A percentile compares a stretch with the other conserved stretches of the same genome.
These are phyloP conservation scores for Angophora floribunda DNA, from an alignment of 345 rosid genomes.

Conservation along the genomic window DNA sequence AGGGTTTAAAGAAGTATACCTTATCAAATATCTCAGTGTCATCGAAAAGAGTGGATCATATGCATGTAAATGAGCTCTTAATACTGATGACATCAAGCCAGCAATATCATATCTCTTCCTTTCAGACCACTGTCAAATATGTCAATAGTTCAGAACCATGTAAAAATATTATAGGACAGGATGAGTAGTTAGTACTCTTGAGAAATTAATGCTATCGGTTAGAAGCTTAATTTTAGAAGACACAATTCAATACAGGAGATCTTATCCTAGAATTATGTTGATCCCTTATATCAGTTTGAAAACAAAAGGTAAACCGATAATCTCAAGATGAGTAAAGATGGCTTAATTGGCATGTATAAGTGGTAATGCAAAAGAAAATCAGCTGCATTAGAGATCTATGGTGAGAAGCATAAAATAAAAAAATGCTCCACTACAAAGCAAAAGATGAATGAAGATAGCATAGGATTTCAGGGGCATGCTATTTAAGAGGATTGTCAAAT, in stretches of 20 bases:
- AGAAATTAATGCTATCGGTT: neutral
- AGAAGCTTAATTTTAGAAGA: neutral
- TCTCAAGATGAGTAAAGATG: neutral
- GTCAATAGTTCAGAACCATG: neutral
- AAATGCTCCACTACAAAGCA: neutral
- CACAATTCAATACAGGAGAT: neutral
- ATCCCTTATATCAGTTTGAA: neutral
- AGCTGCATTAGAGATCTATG: neutral
- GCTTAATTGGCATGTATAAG: neutral
- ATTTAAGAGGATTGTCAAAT: neutral
- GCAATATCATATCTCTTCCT: constrained; percentile 87
- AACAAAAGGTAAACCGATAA: neutral
- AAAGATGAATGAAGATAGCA: neutral
- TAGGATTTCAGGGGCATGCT: neutral
- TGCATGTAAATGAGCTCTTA: constrained; percentile 81
- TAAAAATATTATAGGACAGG: neutral
- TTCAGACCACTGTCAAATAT: constrained; percentile 74
- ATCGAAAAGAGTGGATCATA: constrained; percentile 79
- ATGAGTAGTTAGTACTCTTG: neutral
- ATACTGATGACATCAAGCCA: constrained; percentile 76
- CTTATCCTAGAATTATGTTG: neutral
- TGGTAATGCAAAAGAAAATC: neutral
- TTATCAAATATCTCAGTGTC: constrained; percentile 80
- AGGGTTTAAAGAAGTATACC: constrained; percentile 19
- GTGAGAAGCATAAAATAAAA: neutral